Evolutionary conservation across 768 basidiomycete genomes (phyloP), one percentile per base, ranked within the genome.

Genomic region (Cyclocybe cylindracea): DNA sequence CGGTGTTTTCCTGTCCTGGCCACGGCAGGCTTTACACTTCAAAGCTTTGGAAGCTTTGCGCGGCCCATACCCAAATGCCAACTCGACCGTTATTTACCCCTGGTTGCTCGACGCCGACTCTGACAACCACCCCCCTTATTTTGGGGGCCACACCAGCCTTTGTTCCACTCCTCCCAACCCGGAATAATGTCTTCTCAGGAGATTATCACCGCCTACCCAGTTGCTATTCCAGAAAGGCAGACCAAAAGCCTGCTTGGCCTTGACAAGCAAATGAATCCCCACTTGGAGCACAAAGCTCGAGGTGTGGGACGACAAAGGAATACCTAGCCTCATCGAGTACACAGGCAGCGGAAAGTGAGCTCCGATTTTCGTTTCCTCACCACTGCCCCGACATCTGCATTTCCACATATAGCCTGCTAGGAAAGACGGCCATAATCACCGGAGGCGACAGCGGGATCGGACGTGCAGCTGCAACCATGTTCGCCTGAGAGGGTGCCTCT

Each of bases 261-360:
- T 10, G 78, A 82, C 59, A 73, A 68, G 40, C 61, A 74, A n/a
- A 78, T 82, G 69, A 67, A 66, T n/a, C 78, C 71, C 38, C 65
- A 67, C n/a, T 58, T 72, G 39, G 75, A 71, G 45, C 68, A 77
- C 71, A 5, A 72, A 68, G 43, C 61, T 73, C 31, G 80, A 81
- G 54, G 57, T 64, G 51, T 77, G 79, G 83, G 75, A 83, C 57
- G 66, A 80, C 40, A 58, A 77, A 4, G 77, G 83, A 4, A 75
- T 78, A 58, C 78, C 80, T 5, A 74, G 67, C 57, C 68, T 81
- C 43, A 63, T 70, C 44, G 77, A 82, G 61, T 85, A 86, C 65
- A 64, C 66, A 37, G 81, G 82, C 4, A 70, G 66, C 18, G 78
- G 74, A 38, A 84, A 80, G 72, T 70, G 33, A 31, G 63, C 53